A percentile compares a stretch with the other conserved stretches of the same genome.
Evolutionary conservation across 805 yeast genomes (phyloP).

Genomic region (Saccharomycopsis sp.): DNA sequence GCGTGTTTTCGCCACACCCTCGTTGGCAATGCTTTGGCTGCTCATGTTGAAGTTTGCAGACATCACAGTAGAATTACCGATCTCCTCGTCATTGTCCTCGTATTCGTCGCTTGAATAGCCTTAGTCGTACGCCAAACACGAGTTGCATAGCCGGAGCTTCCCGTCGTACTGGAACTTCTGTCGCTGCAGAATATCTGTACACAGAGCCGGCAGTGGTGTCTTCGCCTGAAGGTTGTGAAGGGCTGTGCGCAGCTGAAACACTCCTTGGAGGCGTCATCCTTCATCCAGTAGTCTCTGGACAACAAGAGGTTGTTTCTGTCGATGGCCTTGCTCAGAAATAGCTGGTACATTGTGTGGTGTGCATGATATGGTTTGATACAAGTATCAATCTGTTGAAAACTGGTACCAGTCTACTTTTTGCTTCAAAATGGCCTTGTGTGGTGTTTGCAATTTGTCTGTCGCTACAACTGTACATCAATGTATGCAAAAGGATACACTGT

Average conservation of each 20-base stretch:
- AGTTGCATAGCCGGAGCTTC: constrained; percentile 67
- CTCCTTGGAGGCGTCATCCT: constrained; percentile 84
- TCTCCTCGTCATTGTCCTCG: constrained; percentile 23
- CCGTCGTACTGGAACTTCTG: constrained; percentile 57
- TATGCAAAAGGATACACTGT: too few species aligned
- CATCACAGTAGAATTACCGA: constrained; percentile 9
- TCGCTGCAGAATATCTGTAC: constrained; percentile 89
- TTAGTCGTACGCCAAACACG: constrained; percentile 62
- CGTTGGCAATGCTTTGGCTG: not conserved
- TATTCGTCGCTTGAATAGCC: constrained; percentile 64
- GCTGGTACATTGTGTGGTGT: constrained; percentile 9
- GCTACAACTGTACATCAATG: too few species aligned
- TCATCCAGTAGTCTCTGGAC: constrained; percentile 86
- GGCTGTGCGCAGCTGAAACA: constrained; percentile 77
- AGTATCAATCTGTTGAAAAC: too few species aligned
- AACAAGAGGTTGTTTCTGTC: constrained; percentile 15
- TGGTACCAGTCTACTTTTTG: too few species aligned
- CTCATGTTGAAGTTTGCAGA: constrained; percentile 5
- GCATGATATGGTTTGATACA: too few species aligned
- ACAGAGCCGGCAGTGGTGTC: constrained; percentile 92
- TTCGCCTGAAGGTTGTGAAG: constrained; percentile 80
- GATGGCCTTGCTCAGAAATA: constrained; percentile 11
- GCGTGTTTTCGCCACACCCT: too few species aligned
- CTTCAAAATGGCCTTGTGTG: too few species aligned
- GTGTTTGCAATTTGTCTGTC: too few species aligned